A percentile compares a stretch with the other conserved stretches of the same genome.
Conservation (phyloP, 1,139 yeast species). For the Sugiyamaella grinbergsii region DNA sequence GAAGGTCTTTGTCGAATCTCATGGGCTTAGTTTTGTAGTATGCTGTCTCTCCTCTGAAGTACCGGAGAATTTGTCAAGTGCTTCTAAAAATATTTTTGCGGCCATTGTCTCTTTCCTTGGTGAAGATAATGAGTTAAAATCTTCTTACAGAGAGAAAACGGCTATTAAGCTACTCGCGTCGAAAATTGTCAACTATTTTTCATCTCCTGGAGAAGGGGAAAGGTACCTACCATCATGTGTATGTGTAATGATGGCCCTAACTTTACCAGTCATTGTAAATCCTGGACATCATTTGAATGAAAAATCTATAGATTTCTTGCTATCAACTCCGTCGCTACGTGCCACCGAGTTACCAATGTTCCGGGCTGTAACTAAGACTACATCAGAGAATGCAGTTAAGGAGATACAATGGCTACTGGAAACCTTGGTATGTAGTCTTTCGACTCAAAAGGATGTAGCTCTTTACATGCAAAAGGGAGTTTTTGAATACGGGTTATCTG, state of each 20-base stretch:
- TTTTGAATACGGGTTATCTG: conserved; percentile 67
- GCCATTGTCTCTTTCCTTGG: conserved; percentile 18
- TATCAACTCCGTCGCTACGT: conserved; percentile 56
- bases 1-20: conserved; percentile 59
- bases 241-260: conserved; percentile 53
- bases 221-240: conserved; percentile 45
- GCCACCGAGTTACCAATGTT: conserved; percentile 66
- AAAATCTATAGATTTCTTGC: conserved; percentile 49
- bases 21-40: conserved; percentile 59
- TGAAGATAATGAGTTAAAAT: conserved; percentile 15
- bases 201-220: conserved; percentile 30
- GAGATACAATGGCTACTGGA: conserved; percentile 70
- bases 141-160: conserved; percentile 59
- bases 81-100: conserved; percentile 15
- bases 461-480: conserved; percentile 55
- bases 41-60: conserved; percentile 45
- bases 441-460: conserved; percentile 53
- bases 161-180: conserved; percentile 61
- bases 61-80: background rate
- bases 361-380: conserved; percentile 50
- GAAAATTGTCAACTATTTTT: conserved; percentile 57
- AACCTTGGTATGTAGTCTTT: conserved; percentile 51
- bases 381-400: conserved; percentile 56
- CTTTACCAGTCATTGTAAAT: conserved; percentile 59
- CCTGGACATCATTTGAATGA: conserved; percentile 79